Base-by-base conservation (phyloP, 2,329 filamentous ascomycete genomes). In the Nigrospora sphaerica region DNA sequence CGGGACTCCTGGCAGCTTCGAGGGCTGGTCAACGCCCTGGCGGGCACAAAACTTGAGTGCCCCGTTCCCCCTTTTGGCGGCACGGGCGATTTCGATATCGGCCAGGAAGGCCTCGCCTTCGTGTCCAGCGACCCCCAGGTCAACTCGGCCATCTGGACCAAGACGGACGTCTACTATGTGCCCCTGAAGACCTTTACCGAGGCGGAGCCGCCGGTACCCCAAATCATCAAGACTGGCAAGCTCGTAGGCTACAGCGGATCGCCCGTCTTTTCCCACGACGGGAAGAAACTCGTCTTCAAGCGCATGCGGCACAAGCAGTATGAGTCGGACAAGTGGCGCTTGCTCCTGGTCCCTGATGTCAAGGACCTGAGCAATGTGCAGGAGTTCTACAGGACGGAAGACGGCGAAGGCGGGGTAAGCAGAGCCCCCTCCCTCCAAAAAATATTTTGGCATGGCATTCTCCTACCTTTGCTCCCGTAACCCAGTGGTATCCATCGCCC, bases 11-110 rank as follows among this genome's bases (percentile, higher is more conserved):
- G 69, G 60, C 59, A 57, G 23, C 64, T 80, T 14, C 65, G 69
- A 39, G 67, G 71, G 1, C 65, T 88, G 39, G 72, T 68, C 46
- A 91, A 91, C 57, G 78, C 83, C 3, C 69, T 92, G 36, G 72
- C 74, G 12, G 77, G 73, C 14, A 81, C 75, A 0, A 54, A 64
- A 16, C 72, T 86, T 28, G 83, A 80, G 57, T 83, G 71, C 42
- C 91, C 86, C 0, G 80, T 90, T 16, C 81, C 78, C 42, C 85
- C 88, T 0, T 95, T 95, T 57, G 90, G 90, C 4, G 88, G 86
- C 17, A 70, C 80, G 0, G 78, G 81, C n/a, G 85, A 95, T 63
- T 95, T 91, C 57, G 88, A 95, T 57, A 78, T 92, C 48, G 75
- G 81, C 48, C 65, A 68, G 31, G 64, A 71, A 39, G 86, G 84